Conservation (phyloP, 352 stramenopile species). For the Peronosclerospora sorghi region DNA sequence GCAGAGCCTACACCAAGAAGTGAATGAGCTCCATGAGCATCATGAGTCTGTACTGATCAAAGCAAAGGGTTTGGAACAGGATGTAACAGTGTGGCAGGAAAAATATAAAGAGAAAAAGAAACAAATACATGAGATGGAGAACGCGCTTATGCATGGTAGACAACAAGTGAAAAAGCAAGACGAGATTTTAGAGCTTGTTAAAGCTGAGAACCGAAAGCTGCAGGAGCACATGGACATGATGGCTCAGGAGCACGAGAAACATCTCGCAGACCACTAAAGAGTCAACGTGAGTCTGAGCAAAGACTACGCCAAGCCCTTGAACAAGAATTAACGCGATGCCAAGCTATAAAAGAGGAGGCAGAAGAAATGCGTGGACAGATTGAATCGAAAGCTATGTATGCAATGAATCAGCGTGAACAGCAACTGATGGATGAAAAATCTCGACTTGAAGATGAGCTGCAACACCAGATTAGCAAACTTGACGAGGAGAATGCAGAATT, state of each 20-base stretch:
- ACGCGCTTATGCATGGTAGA: constrained; percentile 14
- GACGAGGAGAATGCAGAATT: constrained; percentile 35
- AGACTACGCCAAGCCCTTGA: constrained; percentile 30
- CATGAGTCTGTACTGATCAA: constrained; percentile 27
- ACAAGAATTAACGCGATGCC: constrained; percentile 23
- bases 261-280: constrained; percentile 35
- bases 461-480: constrained; percentile 24
- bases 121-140: constrained; percentile 21
- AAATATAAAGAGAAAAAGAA: constrained; percentile 28
- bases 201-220: constrained; percentile 32
- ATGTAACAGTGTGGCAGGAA: constrained; percentile 23
- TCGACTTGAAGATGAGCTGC: constrained; percentile 27
- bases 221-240: constrained; percentile 33
- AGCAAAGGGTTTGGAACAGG: constrained; percentile 22
- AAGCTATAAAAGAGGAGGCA: constrained; percentile 29
- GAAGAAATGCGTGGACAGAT: constrained; percentile 27
- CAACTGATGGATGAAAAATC: constrained; percentile 41
- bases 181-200: constrained; percentile 24
- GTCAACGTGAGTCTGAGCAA: constrained; percentile 24
- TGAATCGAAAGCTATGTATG: constrained; percentile 26
- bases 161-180: constrained; percentile 27
- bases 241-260: constrained; percentile 36
- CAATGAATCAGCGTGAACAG: constrained; percentile 40
- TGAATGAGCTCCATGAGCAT: constrained; percentile 29
- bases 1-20: constrained; percentile 29